Evolutionary conservation across 805 yeast genomes (phyloP), one percentile per base, ranked within the genome.

Genomic region (Clavispora carvajalis): DNA sequence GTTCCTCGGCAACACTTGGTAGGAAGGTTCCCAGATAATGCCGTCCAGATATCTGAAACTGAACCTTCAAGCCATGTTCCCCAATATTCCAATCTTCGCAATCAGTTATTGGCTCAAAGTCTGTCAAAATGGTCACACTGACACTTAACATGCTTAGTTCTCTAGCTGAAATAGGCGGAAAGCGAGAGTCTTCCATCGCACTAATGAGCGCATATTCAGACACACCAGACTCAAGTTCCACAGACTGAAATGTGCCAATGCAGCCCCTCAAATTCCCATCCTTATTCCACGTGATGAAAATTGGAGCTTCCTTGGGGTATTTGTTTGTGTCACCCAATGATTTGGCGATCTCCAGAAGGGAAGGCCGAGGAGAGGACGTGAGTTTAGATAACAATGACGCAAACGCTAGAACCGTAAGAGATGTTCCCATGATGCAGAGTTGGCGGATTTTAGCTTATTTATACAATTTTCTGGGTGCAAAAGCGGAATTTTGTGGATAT

Each of bases 1-100:
- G 95, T 49, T 91, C 98, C 4, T 65, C 71, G 17, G 96, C 95
- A 1, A 93, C 98, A 31, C 80, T 85, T 0, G 99, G 99, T 30
- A 93, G 63, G 51, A 88, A 93, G 0, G 98, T 93, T 0, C 97
- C 88, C 37, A 82, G 76, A 40, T 67, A 71, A 0, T 55, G 44
- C 4, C 62, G 54, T 2, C 74, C 71, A 7, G 56, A 50, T 16
- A 63, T 52, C 9, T 55, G 55, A 50, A 87, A 78, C 13, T 63
- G 57, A 5, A 89, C 73, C 40, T 79, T 71, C 15, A 93, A 74
- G 0, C 99, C 99, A 59, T 93, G 93, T 11, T 54, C 57, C 0
- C 99, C 98, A 35, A 91, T 58, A 7, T 61, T 71, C 98, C 98
- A 93, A 53, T 85, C 85, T 37, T 69, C 60, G 0, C 80, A 73